Conservation (phyloP, 2,329 filamentous ascomycete species). For the Nemania sp. region DNA sequence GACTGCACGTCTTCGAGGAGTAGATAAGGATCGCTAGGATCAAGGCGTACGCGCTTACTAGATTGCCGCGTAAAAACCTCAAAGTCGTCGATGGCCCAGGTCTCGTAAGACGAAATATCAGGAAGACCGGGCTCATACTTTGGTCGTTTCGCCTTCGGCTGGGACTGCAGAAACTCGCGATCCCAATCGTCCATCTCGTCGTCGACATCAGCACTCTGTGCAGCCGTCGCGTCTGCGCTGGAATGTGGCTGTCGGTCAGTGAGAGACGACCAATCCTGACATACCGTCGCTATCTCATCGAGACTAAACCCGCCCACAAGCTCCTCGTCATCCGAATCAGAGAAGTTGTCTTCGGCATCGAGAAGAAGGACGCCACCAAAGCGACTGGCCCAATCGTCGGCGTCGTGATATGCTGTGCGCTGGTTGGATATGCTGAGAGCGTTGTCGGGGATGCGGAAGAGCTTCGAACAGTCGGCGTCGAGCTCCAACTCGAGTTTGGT, state of each 20-base stretch:
- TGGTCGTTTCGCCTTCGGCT: constrained; percentile 75
- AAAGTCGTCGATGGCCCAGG: constrained; percentile 84
- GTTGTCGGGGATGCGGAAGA: constrained; percentile 80
- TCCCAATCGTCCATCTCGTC: constrained; percentile 73
- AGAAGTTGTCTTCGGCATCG: constrained; percentile 53
- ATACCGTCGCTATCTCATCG: constrained; percentile 85
- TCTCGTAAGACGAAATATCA: constrained; percentile 67
- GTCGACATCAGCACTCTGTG: constrained; percentile 55
- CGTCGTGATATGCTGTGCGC: constrained; percentile 60
- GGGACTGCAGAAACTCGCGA: constrained; percentile 65
- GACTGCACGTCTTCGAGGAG: constrained; percentile 82
- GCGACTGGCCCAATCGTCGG: constrained; percentile 62
- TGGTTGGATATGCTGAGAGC: constrained; percentile 65
- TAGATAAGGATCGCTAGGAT: constrained; percentile 88
- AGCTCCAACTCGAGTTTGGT: constrained; percentile 91
- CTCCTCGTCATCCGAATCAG: constrained; percentile 60
- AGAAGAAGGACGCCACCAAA: constrained; percentile 58
- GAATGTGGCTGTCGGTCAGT: constrained; percentile 22
- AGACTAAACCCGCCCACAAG: constrained; percentile 80
- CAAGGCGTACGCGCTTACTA: constrained; percentile 82
- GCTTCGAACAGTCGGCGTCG: constrained; percentile 85
- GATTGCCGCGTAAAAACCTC: constrained; percentile 77
- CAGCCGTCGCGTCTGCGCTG: constrained; percentile 35
- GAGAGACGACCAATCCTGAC: constrained; percentile 83
- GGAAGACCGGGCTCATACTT: constrained; percentile 70